These are phyloP conservation scores for Zygotorulaspora florentina DNA, from an alignment of 805 yeast genomes.

Conservation along the genomic window DNA sequence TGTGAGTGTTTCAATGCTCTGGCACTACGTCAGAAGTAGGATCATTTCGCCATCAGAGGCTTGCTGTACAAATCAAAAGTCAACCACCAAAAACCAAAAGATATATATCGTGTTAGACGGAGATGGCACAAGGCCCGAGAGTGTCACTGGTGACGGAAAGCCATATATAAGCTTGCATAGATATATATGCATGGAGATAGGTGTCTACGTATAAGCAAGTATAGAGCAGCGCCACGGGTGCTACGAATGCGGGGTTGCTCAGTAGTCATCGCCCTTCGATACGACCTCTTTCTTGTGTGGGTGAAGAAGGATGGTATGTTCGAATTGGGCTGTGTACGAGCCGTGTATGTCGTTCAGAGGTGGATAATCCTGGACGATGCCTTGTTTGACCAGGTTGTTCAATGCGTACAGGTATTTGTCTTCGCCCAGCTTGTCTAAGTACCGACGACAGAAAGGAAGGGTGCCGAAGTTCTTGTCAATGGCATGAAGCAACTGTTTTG, in stretches of 20 bases:
- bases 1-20: neutral
- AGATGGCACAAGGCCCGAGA: neutral
- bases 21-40: neutral
- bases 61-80: neutral
- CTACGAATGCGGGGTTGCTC: slow-evolving; percentile 11
- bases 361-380: slow-evolving; percentile 89
- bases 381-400: slow-evolving; percentile 77
- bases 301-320: slow-evolving; percentile 87
- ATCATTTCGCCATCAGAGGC: neutral
- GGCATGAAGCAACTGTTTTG: slow-evolving; percentile 61
- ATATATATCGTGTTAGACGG: neutral
- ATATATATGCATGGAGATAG: too few relatives aligned
- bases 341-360: slow-evolving; percentile 84
- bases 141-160: neutral
- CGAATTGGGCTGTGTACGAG: slow-evolving; percentile 91
- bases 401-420: slow-evolving; percentile 86
- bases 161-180: too few relatives aligned
- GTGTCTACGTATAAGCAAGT: too few relatives aligned
- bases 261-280: slow-evolving; percentile 92
- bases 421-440: slow-evolving; percentile 86
- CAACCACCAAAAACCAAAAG: neutral
- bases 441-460: slow-evolving; percentile 93
- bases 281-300: slow-evolving; percentile 93
- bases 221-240: too few relatives aligned
- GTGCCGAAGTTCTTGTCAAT: slow-evolving; percentile 88